phyloP scores from a whole-genome alignment of 2,329 filamentous ascomycete genomes.

The Uncinocarpus reesii region DNA sequence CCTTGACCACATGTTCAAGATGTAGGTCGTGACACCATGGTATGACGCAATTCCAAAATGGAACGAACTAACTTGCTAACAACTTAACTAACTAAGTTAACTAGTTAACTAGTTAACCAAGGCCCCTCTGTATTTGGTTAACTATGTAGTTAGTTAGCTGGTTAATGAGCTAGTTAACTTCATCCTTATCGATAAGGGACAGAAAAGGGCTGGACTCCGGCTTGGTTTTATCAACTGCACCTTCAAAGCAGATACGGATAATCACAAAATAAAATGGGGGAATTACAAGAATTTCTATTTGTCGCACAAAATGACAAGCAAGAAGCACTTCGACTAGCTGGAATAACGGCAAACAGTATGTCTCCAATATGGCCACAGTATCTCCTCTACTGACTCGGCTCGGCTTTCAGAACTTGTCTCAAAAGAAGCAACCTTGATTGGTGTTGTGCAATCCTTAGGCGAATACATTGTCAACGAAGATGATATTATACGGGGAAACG shows the following conservation, averaged over 20 bases:
- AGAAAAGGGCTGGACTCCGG: too few species aligned
- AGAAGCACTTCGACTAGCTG: slow-evolving; percentile 38
- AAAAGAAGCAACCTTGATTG: slow-evolving; percentile 51
- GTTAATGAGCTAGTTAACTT: too few species aligned
- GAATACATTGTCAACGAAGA: slow-evolving; percentile 61
- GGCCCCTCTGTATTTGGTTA: too few species aligned
- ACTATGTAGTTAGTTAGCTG: too few species aligned
- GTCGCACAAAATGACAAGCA: slow-evolving; percentile 38
- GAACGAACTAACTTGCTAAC: too few species aligned
- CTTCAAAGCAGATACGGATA: not conserved
- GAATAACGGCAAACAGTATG: slow-evolving; percentile 36
- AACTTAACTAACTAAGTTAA: too few species aligned
- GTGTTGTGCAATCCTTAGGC: slow-evolving; percentile 52
- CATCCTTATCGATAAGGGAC: too few species aligned
- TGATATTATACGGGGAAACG: slow-evolving; percentile 49
- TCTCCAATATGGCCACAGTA: not conserved
- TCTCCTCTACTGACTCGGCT: slow-evolving; percentile 17
- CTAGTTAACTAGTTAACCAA: too few species aligned
- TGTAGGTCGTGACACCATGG: too few species aligned
- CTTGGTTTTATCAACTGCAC: not conserved
- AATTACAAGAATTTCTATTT: slow-evolving; percentile 41
- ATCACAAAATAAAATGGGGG: slow-evolving; percentile 32
- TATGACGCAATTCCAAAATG: too few species aligned
- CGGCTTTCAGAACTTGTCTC: slow-evolving; percentile 44
- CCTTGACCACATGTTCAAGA: too few species aligned